A percentile compares a stretch with the other conserved stretches of the same genome.
Evolutionary conservation across 2,329 filamentous ascomycete genomes (phyloP).

Genomic region (Paracoccidioides brasiliensis): DNA sequence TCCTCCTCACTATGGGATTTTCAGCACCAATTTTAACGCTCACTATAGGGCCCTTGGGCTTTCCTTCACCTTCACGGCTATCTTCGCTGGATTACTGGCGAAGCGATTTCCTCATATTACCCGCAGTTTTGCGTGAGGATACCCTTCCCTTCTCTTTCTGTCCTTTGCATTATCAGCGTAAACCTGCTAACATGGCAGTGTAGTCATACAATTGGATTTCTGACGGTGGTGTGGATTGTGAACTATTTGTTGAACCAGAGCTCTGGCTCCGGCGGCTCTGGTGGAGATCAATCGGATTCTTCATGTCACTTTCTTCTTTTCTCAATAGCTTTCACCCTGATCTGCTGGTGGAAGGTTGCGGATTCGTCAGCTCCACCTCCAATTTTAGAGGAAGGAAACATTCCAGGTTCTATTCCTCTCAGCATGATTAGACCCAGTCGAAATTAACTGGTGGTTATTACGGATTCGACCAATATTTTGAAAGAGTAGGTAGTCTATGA

Average conservation of each 20-base stretch:
- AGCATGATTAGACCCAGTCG: background rate
- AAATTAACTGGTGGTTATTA: background rate
- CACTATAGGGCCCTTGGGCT: background rate
- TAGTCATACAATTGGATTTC: background rate
- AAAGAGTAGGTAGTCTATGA: background rate
- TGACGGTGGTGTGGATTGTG: background rate
- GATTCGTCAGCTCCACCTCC: background rate
- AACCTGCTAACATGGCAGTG: background rate
- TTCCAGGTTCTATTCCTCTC: background rate
- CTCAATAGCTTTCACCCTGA: background rate
- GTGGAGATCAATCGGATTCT: background rate
- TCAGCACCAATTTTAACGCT: background rate
- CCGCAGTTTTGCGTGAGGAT: background rate
- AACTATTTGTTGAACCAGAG: background rate
- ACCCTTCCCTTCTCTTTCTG: background rate
- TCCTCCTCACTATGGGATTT: background rate
- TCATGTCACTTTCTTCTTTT: background rate
- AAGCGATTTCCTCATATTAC: background rate
- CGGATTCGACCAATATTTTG: background rate
- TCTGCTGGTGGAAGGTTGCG: conserved; percentile 1
- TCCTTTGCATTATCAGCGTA: background rate
- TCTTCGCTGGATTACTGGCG: background rate
- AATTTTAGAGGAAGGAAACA: background rate
- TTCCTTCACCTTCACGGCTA: background rate
- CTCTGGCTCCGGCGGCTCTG: background rate